A percentile compares a stretch with the other conserved stretches of the same genome.
Evolutionary conservation across 2,329 filamentous ascomycete species (phyloP).

Genomic region (Cladophialophora immunda): DNA sequence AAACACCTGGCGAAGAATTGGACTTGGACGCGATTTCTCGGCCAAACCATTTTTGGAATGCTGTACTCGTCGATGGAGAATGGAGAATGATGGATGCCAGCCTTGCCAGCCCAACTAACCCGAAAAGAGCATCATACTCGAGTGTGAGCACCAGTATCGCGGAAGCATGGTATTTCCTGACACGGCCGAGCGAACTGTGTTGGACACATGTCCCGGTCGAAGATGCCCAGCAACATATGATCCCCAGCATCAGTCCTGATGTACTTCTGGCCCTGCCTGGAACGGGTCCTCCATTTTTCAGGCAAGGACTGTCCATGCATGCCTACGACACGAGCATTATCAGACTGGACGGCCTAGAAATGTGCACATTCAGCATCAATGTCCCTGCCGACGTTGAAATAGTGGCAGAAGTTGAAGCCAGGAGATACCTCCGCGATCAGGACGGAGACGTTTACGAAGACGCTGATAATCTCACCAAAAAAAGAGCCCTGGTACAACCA

Average conservation of each 20-base stretch:
- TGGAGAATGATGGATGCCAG: slow-evolving; percentile 98
- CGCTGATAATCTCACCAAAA: slow-evolving; percentile 78
- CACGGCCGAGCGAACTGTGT: slow-evolving; percentile 85
- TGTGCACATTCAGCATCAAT: slow-evolving; percentile 86
- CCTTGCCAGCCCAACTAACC: slow-evolving; percentile 88
- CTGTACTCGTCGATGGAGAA: slow-evolving; percentile 88
- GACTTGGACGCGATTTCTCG: slow-evolving; percentile 84
- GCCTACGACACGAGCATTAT: slow-evolving; percentile 90
- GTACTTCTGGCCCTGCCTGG: slow-evolving; percentile 86
- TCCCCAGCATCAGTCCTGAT: slow-evolving; percentile 85
- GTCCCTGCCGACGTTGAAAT: slow-evolving; percentile 91
- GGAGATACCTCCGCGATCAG: slow-evolving; percentile 78
- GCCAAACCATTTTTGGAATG: slow-evolving; percentile 98
- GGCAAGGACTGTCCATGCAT: slow-evolving; percentile 77
- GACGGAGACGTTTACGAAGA: slow-evolving; percentile 96
- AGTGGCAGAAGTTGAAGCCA: slow-evolving; percentile 88
- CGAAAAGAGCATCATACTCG: slow-evolving; percentile 79
- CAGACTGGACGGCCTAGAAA: slow-evolving; percentile 89
- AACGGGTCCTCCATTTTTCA: slow-evolving; percentile 88
- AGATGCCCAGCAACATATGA: slow-evolving; percentile 89
- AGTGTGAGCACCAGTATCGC: slow-evolving; percentile 73
- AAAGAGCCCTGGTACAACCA: slow-evolving; percentile 86
- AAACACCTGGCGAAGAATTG: slow-evolving; percentile 82
- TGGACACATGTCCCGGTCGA: slow-evolving; percentile 94
- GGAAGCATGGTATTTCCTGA: slow-evolving; percentile 93